Base-by-base conservation (phyloP, 208 protist genomes). In the Acanthamoeba healyi region DNA sequence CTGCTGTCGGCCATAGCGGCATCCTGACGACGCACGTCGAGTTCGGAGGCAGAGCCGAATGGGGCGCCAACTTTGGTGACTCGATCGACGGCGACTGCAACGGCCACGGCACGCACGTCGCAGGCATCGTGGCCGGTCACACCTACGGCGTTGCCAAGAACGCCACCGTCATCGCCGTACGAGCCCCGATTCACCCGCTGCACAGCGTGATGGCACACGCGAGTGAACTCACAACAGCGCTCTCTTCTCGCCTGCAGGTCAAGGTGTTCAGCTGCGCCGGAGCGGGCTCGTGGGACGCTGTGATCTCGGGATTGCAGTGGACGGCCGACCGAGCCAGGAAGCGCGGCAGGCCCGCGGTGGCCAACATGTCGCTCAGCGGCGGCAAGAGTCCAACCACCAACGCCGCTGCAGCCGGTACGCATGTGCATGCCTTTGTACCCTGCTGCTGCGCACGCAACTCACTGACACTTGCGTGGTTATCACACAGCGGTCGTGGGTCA, bases 21-120 rank as follows among this genome's bases (percentile, higher is more conserved):
- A 63, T 94, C 34, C 29, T 65, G 14, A 67, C 49, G 17, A 87
- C 32, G 19, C 63, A 94, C 90, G 32, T 49, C 29, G 67, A 94
- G 46, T 94, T 94, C 36, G 70, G 42, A 1, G 90, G 90, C 42
- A 29, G 90, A 24, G 65, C 70, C 54, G 70, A 88, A 29, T 94
- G 92, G 92, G 92, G 92, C 92, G 56, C 77, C 56, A 90, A 94
- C 42, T 51, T 67, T 63, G 94, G 15, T 36, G 58, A 67, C 58
- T 14, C 12, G 34, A 40, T 5, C n/a, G 49, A 74, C 34, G 10
- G 6, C 3, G 94, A 95, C 49, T 79, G 91, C 40, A 88, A 95
- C 92, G 94, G 94, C 29, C 94, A 95, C 46, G 94, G 94, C 24
- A 95, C 94, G 6, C 94, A 95, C 40, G 92, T 88, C 10, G 79